These are phyloP conservation scores for Xylaria nigripes DNA, from an alignment of 495 filamentous ascomycete genomes.

Conservation along the genomic window DNA sequence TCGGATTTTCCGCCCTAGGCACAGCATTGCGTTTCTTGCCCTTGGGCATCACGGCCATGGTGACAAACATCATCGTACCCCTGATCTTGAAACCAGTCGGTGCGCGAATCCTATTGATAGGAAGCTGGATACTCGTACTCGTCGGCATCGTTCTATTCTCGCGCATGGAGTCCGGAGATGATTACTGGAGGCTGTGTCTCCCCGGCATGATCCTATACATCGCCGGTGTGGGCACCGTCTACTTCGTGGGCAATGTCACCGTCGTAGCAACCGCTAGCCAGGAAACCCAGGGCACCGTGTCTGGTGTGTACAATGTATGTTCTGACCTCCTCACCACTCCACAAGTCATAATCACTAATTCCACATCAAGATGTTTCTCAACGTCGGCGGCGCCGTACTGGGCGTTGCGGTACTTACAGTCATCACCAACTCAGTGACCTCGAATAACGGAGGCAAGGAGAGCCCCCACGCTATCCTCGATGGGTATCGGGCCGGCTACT, in stretches of 20 bases:
- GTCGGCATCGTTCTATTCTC: not conserved
- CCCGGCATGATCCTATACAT: not conserved
- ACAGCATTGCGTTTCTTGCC: not conserved
- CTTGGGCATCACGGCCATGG: not conserved
- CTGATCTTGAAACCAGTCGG: not conserved
- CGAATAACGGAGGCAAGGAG: not conserved
- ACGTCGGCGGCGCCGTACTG: constrained; percentile 1
- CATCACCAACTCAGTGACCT: not conserved
- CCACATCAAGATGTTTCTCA: not conserved
- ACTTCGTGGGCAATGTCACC: not conserved
- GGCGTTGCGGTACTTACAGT: not conserved
- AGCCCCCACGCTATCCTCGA: not conserved
- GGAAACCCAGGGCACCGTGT: not conserved
- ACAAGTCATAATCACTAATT: not conserved
- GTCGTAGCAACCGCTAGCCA: not conserved
- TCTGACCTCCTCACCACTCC: not conserved
- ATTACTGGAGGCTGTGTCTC: constrained; percentile 1
- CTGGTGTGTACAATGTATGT: not conserved
- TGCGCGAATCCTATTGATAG: not conserved
- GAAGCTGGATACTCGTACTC: not conserved
- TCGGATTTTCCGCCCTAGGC: not conserved
- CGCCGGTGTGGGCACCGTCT: not conserved
- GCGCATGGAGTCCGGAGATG: not conserved
- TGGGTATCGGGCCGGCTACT: not conserved
- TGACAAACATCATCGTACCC: not conserved